phyloP scores from a whole-genome alignment of 2,329 filamentous ascomycete species.

The Exserohilum rostratum region DNA sequence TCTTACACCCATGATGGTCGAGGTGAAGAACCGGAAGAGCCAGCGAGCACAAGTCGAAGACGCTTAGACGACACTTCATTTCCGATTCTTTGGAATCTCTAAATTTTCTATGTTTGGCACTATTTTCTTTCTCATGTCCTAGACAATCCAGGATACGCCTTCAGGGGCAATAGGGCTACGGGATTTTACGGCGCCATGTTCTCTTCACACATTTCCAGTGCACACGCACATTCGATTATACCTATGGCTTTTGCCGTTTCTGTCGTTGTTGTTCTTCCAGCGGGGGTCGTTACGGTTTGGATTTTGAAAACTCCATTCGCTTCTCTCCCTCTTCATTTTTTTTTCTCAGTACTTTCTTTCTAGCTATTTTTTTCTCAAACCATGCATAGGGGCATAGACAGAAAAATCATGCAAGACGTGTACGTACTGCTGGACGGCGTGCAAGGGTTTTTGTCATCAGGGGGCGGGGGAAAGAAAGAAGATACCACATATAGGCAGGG shows the following conservation, averaged over 20 bases:
- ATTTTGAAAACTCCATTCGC: neutral
- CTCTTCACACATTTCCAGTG: slow-evolving; percentile 12
- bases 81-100: slow-evolving; percentile 5
- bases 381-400: neutral
- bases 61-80: slow-evolving; percentile 21
- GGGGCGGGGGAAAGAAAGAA: neutral
- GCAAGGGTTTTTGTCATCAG: neutral
- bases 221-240: neutral
- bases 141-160: neutral
- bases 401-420: slow-evolving; percentile 2
- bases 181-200: neutral
- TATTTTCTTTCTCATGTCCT: neutral
- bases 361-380: too few species aligned
- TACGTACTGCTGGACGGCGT: slow-evolving; percentile 12
- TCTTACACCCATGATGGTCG: slow-evolving; percentile 45
- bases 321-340: neutral
- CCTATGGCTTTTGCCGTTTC: neutral
- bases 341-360: neutral
- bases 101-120: neutral
- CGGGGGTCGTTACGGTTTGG: slow-evolving; percentile 8
- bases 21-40: slow-evolving; percentile 45
- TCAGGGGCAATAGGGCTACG: slow-evolving; percentile 1
- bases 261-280: neutral
- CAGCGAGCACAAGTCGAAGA: slow-evolving; percentile 46
- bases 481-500: neutral